Conservation (phyloP, 139 green algal species). For the Picochlorum sp. region DNA sequence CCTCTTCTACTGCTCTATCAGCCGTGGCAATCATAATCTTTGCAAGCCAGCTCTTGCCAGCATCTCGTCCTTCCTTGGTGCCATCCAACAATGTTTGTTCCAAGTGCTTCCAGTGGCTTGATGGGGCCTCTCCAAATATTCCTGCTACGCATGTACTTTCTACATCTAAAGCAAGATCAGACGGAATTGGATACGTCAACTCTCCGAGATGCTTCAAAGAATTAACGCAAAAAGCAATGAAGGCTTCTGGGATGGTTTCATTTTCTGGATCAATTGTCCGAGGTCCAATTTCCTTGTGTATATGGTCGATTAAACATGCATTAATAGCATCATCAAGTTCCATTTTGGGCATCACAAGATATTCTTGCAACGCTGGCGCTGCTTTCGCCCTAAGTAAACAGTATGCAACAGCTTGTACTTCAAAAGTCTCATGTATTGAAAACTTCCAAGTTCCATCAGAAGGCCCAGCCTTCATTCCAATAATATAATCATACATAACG, state of each 20-base stretch:
- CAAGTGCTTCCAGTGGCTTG: not conserved
- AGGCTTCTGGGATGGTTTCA: not conserved
- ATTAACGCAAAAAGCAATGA: not conserved
- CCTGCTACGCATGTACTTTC: not conserved
- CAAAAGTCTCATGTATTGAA: not conserved
- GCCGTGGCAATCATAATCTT: not conserved
- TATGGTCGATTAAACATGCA: not conserved
- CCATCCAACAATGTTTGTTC: not conserved
- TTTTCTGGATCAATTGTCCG: not conserved
- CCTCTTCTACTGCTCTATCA: not conserved
- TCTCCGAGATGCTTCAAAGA: not conserved
- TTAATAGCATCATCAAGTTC: not conserved
- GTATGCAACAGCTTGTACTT: slow-evolving; percentile 10
- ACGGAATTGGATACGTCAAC: not conserved
- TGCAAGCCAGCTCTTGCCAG: not conserved
- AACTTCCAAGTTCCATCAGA: not conserved
- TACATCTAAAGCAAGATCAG: not conserved
- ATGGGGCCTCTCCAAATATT: not conserved
- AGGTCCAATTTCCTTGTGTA: not conserved
- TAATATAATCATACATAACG: slow-evolving; percentile 14
- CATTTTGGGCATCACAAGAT: not conserved
- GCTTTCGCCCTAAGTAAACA: slow-evolving; percentile 10
- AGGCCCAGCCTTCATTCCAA: not conserved
- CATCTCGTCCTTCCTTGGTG: not conserved
- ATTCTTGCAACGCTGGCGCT: slow-evolving; percentile 5